phyloP scores from a whole-genome alignment of 2,329 filamentous ascomycete species.

The Chrysosporium queenslandicum region DNA sequence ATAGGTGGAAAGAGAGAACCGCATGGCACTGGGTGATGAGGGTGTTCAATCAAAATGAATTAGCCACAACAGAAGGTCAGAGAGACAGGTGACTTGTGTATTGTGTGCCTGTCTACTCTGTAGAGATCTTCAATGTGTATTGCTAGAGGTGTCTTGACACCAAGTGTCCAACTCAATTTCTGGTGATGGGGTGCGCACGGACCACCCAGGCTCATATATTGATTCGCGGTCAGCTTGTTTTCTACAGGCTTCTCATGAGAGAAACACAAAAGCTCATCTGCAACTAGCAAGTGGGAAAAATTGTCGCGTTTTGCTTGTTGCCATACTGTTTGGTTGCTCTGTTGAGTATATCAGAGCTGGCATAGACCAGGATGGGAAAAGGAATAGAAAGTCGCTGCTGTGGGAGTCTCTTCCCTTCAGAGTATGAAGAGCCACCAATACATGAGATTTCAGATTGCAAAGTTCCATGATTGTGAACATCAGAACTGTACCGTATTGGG shows the following conservation, averaged over 20 bases:
- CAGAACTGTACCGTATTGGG: background rate
- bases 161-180: conserved; percentile 14
- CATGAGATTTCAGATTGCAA: background rate
- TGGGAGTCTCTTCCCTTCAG: too few species aligned
- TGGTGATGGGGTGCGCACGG: background rate
- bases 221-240: too few species aligned
- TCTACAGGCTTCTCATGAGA: background rate
- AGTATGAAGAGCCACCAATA: too few species aligned
- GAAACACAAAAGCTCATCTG: too few species aligned
- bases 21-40: conserved; percentile 28
- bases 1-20: conserved; percentile 32
- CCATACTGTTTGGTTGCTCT: too few species aligned
- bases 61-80: background rate
- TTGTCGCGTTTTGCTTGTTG: too few species aligned
- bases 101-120: background rate
- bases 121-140: background rate
- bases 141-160: conserved; percentile 6
- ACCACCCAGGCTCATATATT: too few species aligned
- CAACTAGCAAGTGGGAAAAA: too few species aligned
- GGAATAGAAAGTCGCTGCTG: too few species aligned
- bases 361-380: too few species aligned
- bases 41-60: background rate
- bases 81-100: background rate
- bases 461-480: background rate
- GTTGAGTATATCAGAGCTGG: too few species aligned